Percentiles rank a stretch among this genome's conserved stretches.
Conservation (phyloP, 768 basidiomycete genomes). For the Tulasnella sp. region DNA sequence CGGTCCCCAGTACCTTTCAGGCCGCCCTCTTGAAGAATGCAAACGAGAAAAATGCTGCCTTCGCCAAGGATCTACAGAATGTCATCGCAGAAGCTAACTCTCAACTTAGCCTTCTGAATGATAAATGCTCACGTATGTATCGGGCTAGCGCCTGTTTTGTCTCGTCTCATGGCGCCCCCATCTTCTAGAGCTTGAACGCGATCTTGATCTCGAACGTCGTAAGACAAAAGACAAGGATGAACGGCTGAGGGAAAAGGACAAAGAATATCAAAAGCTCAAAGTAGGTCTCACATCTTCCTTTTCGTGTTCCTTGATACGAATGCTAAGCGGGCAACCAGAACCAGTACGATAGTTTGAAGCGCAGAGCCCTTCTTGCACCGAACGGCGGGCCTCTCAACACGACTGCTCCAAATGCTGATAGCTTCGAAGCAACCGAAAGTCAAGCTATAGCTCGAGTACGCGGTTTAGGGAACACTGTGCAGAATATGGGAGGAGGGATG, state of each 20-base stretch:
- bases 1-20: constrained; percentile 61
- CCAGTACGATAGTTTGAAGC: constrained; percentile 78
- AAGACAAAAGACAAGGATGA: constrained; percentile 73
- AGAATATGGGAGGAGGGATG: constrained; percentile 35
- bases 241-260: constrained; percentile 67
- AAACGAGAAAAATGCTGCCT: constrained; percentile 74
- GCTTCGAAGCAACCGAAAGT: neutral
- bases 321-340: neutral
- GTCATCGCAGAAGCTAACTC: constrained; percentile 82
- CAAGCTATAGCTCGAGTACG: neutral
- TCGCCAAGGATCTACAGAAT: constrained; percentile 81
- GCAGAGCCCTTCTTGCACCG: constrained; percentile 67
- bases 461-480: neutral
- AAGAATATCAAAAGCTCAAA: constrained; percentile 85
- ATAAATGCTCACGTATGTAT: constrained; percentile 58
- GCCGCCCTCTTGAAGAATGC: constrained; percentile 76
- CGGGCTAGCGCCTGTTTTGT: neutral
- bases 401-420: neutral
- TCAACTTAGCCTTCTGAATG: constrained; percentile 64
- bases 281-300: constrained; percentile 36
- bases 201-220: constrained; percentile 72
- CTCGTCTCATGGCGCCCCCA: neutral
- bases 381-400: constrained; percentile 1
- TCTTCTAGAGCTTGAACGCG: constrained; percentile 64
- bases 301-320: neutral